Evolutionary conservation across 1,284 basidiomycete genomes (phyloP).

Genomic region (Leccinum pachyderme): DNA sequence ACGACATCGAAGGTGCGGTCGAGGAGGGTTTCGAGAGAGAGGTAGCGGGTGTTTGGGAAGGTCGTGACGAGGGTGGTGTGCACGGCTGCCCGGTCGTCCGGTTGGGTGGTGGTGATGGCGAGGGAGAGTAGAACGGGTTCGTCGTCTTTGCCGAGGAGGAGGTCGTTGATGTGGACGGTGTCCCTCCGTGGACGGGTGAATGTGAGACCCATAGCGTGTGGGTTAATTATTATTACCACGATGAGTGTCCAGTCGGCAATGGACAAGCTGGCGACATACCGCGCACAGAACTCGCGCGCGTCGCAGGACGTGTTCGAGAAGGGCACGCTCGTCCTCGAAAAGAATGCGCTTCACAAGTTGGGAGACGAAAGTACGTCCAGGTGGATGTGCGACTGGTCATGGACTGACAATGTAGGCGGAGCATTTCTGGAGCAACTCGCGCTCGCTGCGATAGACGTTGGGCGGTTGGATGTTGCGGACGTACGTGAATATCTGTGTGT

Average conservation of each 20-base stretch:
- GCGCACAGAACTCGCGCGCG: constrained; percentile 61
- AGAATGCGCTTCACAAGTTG: constrained; percentile 44
- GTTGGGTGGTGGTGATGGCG: constrained; percentile 54
- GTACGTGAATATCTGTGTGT: constrained; percentile 46
- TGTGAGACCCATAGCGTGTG: neutral
- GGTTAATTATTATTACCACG: neutral
- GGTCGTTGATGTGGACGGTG: constrained; percentile 48
- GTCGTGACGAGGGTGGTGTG: constrained; percentile 34
- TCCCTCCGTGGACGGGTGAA: constrained; percentile 24
- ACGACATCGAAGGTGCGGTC: constrained; percentile 11
- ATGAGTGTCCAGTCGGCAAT: constrained; percentile 56
- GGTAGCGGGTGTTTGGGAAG: constrained; percentile 8
- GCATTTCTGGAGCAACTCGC: constrained; percentile 86
- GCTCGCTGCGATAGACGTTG: constrained; percentile 84
- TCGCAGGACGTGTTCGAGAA: constrained; percentile 73
- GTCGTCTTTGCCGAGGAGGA: constrained; percentile 31
- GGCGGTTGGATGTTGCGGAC: constrained; percentile 76
- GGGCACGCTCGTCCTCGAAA: constrained; percentile 58
- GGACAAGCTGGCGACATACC: constrained; percentile 67
- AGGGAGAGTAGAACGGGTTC: constrained; percentile 60
- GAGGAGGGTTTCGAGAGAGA: constrained; percentile 19
- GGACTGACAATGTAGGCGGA: constrained; percentile 58
- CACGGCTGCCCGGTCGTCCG: constrained; percentile 59
- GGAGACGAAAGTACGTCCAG: constrained; percentile 57
- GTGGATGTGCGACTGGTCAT: neutral